Evolutionary conservation across 805 yeast species (phyloP).

Genomic region (Millerozyma miso): DNA sequence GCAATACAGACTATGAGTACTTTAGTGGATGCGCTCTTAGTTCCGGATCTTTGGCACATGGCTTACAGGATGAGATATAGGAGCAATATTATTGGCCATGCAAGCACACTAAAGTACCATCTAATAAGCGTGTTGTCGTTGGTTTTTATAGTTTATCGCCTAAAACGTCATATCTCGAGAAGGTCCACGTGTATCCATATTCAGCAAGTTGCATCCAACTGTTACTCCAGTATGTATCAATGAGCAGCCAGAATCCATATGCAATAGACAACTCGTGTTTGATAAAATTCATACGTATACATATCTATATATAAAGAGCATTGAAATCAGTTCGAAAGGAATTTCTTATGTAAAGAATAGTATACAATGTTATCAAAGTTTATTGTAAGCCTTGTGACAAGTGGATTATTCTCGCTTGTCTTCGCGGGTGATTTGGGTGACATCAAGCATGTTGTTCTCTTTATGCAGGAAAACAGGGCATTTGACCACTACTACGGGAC

Average conservation of each 20-base stretch:
- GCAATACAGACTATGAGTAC: background rate
- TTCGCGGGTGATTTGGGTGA: constrained; percentile 1
- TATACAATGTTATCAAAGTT: background rate
- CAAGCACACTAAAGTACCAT: no score
- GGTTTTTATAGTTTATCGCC: background rate
- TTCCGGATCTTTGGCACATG: background rate
- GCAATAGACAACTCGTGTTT: background rate
- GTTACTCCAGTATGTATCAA: no score
- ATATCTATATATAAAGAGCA: background rate
- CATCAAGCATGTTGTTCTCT: constrained; percentile 3
- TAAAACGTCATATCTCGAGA: no score
- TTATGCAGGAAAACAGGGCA: constrained; percentile 5
- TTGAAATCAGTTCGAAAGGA: background rate
- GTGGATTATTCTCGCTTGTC: background rate
- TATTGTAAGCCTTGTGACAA: background rate
- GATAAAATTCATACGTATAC: background rate
- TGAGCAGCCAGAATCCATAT: no score
- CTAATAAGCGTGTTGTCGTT: background rate
- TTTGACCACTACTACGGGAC: constrained; percentile 4
- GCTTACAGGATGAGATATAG: background rate
- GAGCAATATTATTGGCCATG: no score
- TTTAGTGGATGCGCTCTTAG: background rate
- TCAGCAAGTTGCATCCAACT: no score
- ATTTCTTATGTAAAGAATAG: background rate
- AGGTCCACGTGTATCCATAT: background rate